phyloP scores from a whole-genome alignment of 2,329 filamentous ascomycete species.

The Pyricularia pennisetigena region DNA sequence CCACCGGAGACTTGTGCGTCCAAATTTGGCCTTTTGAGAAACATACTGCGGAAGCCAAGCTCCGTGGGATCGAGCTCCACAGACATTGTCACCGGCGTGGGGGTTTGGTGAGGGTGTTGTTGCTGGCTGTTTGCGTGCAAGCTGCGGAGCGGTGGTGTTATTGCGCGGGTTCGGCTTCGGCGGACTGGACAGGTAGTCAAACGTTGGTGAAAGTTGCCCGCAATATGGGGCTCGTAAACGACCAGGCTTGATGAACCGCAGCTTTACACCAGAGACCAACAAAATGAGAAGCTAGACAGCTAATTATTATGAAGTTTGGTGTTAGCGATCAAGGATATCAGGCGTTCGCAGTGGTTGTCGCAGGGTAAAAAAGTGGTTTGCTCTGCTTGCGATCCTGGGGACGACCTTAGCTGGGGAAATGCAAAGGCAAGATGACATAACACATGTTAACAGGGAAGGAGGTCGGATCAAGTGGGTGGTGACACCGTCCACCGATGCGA shows the following conservation, averaged over 20 bases:
- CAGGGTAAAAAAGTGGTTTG: not conserved
- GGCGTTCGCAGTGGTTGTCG: not conserved
- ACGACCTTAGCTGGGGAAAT: constrained; percentile 1
- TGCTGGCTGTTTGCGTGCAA: not conserved
- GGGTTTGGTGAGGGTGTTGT: not conserved
- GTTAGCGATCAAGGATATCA: not conserved
- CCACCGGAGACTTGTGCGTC: not conserved
- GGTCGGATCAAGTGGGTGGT: not conserved
- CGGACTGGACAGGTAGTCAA: not conserved
- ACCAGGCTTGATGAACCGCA: not conserved
- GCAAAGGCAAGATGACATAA: constrained; percentile 3
- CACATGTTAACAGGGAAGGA: constrained; percentile 2
- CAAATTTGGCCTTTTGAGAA: not conserved
- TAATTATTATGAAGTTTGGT: not conserved
- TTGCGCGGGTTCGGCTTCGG: not conserved
- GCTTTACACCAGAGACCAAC: not conserved
- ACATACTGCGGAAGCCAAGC: constrained; percentile 86
- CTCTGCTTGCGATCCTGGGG: not conserved
- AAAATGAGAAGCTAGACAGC: not conserved
- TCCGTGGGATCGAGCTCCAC: constrained; percentile 88
- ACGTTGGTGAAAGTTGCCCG: not conserved
- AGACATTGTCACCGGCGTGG: constrained; percentile 58
- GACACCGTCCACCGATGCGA: not conserved
- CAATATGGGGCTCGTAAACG: not conserved
- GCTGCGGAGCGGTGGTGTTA: not conserved